These are phyloP conservation scores for Fusarium solani-melongenae DNA, from an alignment of 2,329 filamentous ascomycete species.

Conservation along the genomic window DNA sequence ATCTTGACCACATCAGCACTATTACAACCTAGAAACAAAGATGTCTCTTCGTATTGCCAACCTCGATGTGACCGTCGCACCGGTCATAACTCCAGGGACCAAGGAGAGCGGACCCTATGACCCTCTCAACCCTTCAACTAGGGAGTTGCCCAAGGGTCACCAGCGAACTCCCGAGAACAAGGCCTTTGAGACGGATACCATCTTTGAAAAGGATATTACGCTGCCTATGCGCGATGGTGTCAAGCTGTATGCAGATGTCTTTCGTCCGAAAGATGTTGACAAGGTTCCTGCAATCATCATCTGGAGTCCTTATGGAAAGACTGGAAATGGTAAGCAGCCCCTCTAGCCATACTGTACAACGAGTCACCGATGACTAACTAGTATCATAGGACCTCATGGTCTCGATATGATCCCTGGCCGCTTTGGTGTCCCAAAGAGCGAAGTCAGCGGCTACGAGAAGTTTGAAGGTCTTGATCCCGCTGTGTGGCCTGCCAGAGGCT, in stretches of 20 bases:
- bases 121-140: not conserved
- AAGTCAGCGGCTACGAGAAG: constrained; percentile 20
- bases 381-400: not conserved
- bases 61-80: not conserved
- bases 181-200: constrained; percentile 1
- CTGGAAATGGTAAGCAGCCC: not conserved
- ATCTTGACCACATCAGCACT: not conserved
- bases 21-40: not conserved
- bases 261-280: not conserved
- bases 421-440: constrained; percentile 2
- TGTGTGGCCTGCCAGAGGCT: constrained; percentile 22
- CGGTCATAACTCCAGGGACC: not conserved
- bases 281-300: not conserved
- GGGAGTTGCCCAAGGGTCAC: not conserved
- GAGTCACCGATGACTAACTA: not conserved
- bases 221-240: constrained; percentile 5
- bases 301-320: constrained; percentile 14
- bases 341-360: not conserved
- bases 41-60: constrained; percentile 5
- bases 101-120: constrained; percentile 3
- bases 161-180: not conserved
- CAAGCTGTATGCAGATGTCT: constrained; percentile 5
- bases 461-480: constrained; percentile 28
- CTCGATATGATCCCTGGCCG: constrained; percentile 4
- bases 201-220: constrained; percentile 9